Evolutionary conservation across 164 flowering plant genomes (phyloP), one percentile per base, ranked within the genome.

Genomic region (Dillenia turbinata): DNA sequence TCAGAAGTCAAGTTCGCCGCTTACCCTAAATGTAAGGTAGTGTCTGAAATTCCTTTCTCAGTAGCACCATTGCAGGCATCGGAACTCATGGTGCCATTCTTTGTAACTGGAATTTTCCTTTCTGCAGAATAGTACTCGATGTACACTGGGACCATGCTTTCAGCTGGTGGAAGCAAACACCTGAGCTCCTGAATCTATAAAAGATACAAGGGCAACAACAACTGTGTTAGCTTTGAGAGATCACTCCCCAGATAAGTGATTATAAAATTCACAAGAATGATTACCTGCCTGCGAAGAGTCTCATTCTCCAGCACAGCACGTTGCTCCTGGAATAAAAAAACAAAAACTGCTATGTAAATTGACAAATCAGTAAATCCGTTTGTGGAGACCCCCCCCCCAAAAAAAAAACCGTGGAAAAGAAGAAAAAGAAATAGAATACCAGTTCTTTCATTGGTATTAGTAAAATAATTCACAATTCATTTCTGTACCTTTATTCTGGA

Each of bases 21-120:
- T 33, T 86, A 87, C 97, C 92, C 90, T 57, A 88, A 80, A 54
- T 85, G 83, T 75, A 90, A 76, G 53, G 90, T 78, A 33, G 87
- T 86, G 65, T 84, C 92, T 33, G 94, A 89, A 66, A 80, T 86
- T 53, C 61, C 85, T 40, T 72, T 79, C 26, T 79, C 89, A 40
- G 60, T 12, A 15, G 59, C 57, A 62, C 67, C 69, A 55, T 83
- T 67, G 56, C 75, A 59, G 62, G 57, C 46, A 49, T 76, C 76
- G 16, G 83, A 63, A 64, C 69, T 71, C 16, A 56, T 45, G 22
- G 59, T 44, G 51, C 66, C 77, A 53, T 62, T 57, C 65, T 67
- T 79, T 9, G 49, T 51, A 26, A 61, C 49, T n/a, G 76, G 45
- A 15, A 52, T 65, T 58, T 70, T 81, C 62, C 67, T 70, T 45